Percentiles rank a stretch among this genome's conserved stretches.
These are phyloP conservation scores for Ricinus communis DNA, from an alignment of 345 rosid species.

Conservation along the genomic window DNA sequence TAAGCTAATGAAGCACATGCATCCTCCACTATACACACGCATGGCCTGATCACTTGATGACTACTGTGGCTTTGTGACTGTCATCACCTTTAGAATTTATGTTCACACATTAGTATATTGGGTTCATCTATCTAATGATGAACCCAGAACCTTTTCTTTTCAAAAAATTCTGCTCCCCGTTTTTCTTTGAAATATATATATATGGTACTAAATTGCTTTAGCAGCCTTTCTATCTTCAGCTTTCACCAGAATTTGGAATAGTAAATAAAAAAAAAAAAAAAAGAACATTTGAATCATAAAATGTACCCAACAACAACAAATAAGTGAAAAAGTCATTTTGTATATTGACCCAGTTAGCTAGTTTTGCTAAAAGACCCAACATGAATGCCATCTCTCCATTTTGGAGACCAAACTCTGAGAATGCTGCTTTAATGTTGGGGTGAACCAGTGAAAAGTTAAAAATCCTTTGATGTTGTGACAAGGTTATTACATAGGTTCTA, in stretches of 20 bases:
- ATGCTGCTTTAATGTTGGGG: constrained; percentile 21
- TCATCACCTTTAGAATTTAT: neutral
- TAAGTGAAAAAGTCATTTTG: neutral
- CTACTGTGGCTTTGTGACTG: neutral
- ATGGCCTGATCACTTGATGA: constrained; percentile 9
- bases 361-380: constrained; percentile 1
- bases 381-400: neutral
- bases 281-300: no score
- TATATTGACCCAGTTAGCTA: neutral
- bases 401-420: constrained; percentile 17
- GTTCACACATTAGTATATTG: neutral
- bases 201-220: neutral
- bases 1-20: neutral
- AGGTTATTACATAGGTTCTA: neutral
- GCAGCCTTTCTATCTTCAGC: constrained; percentile 7
- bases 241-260: neutral
- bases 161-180: neutral
- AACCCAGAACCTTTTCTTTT: constrained; percentile 5
- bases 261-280: neutral
- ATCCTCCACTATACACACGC: neutral
- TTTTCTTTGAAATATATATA: neutral
- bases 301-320: neutral
- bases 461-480: neutral
- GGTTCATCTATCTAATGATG: neutral
- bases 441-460: neutral